phyloP scores from a whole-genome alignment of 139 green algal species.

The Axilococcus clingmanii region DNA sequence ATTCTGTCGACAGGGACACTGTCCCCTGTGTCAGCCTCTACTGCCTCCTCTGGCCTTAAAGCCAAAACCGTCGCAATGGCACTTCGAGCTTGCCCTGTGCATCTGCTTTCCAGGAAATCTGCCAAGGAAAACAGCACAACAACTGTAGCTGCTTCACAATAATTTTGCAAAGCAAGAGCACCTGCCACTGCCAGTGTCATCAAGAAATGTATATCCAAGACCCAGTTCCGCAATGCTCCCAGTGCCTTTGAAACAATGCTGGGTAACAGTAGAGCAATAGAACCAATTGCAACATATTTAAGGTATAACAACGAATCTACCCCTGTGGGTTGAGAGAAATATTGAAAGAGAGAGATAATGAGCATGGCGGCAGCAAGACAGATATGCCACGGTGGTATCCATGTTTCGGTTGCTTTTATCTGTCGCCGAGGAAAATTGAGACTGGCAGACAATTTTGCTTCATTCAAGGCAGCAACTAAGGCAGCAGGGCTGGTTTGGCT shows the following conservation, averaged over 20 bases:
- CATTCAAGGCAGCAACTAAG: conserved; percentile 57
- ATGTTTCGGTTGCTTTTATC: not conserved
- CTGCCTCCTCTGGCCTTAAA: conserved; percentile 20
- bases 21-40: conserved; percentile 17
- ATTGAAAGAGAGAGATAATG: conserved; percentile 41
- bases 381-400: conserved; percentile 24
- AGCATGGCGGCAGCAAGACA: conserved; percentile 32
- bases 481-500: conserved; percentile 18
- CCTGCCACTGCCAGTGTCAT: conserved; percentile 31
- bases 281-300: conserved; percentile 39
- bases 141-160: conserved; percentile 42
- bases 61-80: conserved; percentile 23
- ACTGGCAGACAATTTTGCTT: conserved; percentile 39
- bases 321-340: conserved; percentile 20
- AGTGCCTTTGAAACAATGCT: conserved; percentile 30
- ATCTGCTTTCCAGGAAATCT: conserved; percentile 40
- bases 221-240: conserved; percentile 20
- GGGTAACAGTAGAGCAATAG: conserved; percentile 25
- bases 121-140: conserved; percentile 50
- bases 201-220: conserved; percentile 55
- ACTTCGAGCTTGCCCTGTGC: conserved; percentile 13
- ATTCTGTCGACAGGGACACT: conserved; percentile 8
- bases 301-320: conserved; percentile 28
- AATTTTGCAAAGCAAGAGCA: conserved; percentile 43
- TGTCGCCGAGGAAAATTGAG: conserved; percentile 13